Evolutionary conservation across 1,284 basidiomycete genomes (phyloP).

Genomic region (Cryptococcus floricola): DNA sequence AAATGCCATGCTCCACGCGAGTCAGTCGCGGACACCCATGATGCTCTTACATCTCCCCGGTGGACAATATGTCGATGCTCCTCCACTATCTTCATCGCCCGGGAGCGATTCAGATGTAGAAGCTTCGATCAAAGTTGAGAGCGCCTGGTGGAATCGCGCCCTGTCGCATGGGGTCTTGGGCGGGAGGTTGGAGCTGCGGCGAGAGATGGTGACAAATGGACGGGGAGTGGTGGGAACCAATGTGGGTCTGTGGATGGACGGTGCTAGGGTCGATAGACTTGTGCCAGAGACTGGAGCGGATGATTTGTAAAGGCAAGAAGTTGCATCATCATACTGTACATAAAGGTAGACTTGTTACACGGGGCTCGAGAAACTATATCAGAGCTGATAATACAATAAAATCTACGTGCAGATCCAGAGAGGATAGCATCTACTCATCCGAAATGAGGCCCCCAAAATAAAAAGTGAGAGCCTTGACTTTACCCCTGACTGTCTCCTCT

Average conservation of each 20-base stretch:
- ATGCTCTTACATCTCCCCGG: slow-evolving; percentile 70
- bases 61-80: slow-evolving; percentile 9
- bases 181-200: slow-evolving; percentile 61
- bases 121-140: slow-evolving; percentile 11
- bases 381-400: neutral
- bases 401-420: neutral
- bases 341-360: neutral
- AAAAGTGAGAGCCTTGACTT: slow-evolving; percentile 54
- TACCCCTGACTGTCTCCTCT: slow-evolving; percentile 54
- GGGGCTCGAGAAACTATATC: neutral
- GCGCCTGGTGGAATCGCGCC: slow-evolving; percentile 63
- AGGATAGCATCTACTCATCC: slow-evolving; percentile 4
- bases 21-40: slow-evolving; percentile 68
- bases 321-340: neutral
- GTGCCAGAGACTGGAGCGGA: slow-evolving; percentile 7
- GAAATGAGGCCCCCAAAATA: slow-evolving; percentile 53
- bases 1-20: slow-evolving; percentile 61
- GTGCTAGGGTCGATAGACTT: slow-evolving; percentile 14
- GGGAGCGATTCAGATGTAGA: neutral
- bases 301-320: neutral
- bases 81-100: neutral
- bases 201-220: slow-evolving; percentile 53
- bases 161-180: slow-evolving; percentile 58
- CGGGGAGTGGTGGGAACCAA: slow-evolving; percentile 6
- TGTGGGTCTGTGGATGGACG: slow-evolving; percentile 22